These are phyloP conservation scores for Claviceps sorghi DNA, from an alignment of 2,329 filamentous ascomycete species.

Conservation along the genomic window DNA sequence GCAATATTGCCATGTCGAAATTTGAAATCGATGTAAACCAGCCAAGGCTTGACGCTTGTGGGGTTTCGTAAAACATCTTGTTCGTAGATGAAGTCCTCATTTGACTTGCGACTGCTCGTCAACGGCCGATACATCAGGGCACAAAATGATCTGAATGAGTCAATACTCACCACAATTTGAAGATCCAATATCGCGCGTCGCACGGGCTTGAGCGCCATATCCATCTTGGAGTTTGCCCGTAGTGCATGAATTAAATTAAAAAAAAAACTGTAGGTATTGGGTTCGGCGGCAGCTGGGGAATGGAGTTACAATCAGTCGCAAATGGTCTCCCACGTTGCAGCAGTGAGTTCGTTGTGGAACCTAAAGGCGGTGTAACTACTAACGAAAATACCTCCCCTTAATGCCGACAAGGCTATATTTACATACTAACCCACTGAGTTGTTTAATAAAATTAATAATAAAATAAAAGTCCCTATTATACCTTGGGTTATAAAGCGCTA, in stretches of 20 bases:
- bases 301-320: neutral
- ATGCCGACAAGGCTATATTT: too few species aligned
- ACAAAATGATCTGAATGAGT: neutral
- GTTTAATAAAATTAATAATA: too few species aligned
- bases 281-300: neutral
- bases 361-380: neutral
- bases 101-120: conserved; percentile 38
- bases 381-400: too few species aligned
- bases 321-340: neutral
- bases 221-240: neutral
- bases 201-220: neutral
- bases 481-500: too few species aligned
- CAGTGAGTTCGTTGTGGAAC: neutral
- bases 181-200: conserved; percentile 1
- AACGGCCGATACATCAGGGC: neutral
- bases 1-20: conserved; percentile 67
- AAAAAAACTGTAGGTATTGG: too few species aligned
- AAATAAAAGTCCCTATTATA: too few species aligned
- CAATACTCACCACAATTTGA: conserved; percentile 20
- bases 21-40: conserved; percentile 88
- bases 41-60: conserved; percentile 82
- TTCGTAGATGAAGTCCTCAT: conserved; percentile 90
- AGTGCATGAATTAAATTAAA: neutral
- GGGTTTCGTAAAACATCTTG: conserved; percentile 82
- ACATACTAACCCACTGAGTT: too few species aligned